Evolutionary conservation across 257 asterid species (phyloP).

Genomic region (Solanum paucissectum): DNA sequence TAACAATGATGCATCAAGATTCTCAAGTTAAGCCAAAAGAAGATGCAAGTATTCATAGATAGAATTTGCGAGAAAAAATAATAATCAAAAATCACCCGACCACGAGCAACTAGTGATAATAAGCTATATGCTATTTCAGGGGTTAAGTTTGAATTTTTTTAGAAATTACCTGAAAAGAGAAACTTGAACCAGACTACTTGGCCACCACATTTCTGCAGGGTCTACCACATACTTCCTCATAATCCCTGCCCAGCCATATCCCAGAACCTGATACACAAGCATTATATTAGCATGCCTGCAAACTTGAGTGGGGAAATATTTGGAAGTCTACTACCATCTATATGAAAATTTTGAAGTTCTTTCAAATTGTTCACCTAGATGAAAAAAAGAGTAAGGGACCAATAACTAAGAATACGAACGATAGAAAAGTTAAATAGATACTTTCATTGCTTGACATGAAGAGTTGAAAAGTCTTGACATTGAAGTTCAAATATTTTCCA

Average conservation of each 20-base stretch:
- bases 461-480: neutral
- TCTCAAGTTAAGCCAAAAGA: neutral
- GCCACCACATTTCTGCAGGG: constrained; percentile 72
- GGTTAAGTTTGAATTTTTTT: neutral
- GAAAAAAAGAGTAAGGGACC: neutral
- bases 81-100: neutral
- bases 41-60: neutral
- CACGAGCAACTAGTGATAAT: neutral
- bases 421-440: neutral
- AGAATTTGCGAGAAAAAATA: neutral
- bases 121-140: neutral
- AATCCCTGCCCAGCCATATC: constrained; percentile 62
- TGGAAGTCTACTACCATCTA: neutral
- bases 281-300: neutral
- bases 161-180: constrained; percentile 45
- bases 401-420: neutral
- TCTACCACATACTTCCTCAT: constrained; percentile 44
- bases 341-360: neutral
- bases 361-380: neutral
- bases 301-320: neutral
- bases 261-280: constrained; percentile 25
- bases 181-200: constrained; percentile 45
- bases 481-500: neutral
- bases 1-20: neutral
- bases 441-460: neutral